Percentiles rank a stretch among this genome's conserved stretches.
phyloP scores from a whole-genome alignment of 805 yeast genomes.

The Candida stauntonica region DNA sequence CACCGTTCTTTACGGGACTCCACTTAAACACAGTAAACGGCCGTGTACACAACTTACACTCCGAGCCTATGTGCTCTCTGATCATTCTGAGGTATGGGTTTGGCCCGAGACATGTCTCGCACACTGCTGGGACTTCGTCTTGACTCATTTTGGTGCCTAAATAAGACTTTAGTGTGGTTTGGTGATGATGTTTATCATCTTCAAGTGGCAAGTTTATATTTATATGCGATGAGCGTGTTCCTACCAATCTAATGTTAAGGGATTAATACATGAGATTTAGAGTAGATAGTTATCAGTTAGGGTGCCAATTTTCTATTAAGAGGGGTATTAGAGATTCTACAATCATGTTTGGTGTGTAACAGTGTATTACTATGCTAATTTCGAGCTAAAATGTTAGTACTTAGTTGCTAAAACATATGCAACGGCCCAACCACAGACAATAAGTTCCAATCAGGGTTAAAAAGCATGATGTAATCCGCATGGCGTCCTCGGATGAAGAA shows the following conservation, averaged over 20 bases:
- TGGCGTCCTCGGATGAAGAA: conserved; percentile 66
- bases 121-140: conserved; percentile 51
- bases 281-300: no score
- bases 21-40: conserved; percentile 81
- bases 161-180: no score
- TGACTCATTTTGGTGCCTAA: neutral
- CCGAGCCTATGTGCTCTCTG: conserved; percentile 66
- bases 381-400: no score
- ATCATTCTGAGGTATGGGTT: conserved; percentile 66
- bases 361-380: no score
- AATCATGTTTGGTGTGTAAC: no score
- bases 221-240: no score
- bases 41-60: conserved; percentile 80
- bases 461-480: conserved; percentile 63
- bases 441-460: conserved; percentile 51
- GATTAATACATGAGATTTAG: no score
- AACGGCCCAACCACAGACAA: neutral
- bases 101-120: conserved; percentile 69
- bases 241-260: no score
- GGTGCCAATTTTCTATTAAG: no score
- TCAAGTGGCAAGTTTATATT: no score
- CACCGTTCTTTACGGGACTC: conserved; percentile 45
- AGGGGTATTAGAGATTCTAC: no score
- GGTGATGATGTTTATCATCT: no score
- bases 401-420: neutral